Evolutionary conservation across 495 filamentous ascomycete genomes (phyloP), one percentile per base, ranked within the genome.

Genomic region (Annulohypoxylon nitens): DNA sequence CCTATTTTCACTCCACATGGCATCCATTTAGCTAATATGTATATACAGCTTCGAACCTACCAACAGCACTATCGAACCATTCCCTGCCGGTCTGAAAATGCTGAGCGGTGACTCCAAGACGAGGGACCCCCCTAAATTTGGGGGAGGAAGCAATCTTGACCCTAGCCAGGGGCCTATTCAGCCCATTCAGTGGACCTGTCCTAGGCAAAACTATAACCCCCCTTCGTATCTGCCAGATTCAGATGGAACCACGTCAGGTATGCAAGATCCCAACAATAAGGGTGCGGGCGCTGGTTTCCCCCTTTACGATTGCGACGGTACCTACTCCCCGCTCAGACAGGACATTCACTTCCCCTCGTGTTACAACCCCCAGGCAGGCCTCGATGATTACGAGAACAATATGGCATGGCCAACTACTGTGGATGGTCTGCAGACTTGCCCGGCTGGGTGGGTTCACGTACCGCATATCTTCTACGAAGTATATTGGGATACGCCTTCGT

Each of bases 31-130:
- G 20, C 45, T 64, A 51, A 45, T 62, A 23, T 41, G 81, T 76
- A n/a, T 79, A 80, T 80, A 80, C 67, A 88, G 89, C 67, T 86
- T 87, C 64, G 88, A 87, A 45, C 77, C 85, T 2, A 85, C 86
- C 43, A 84, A 87, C 62, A 87, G 91, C 69, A 82, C 88, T 41
- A 85, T 92, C 71, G 80, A 85, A 59, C 81, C 91, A 16, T 94
- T 93, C 82, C 92, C 93, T 1, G 75, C 83, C 12, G 90, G 88
- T 53, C 84, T 94, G 71, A 89, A 91, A 75, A 93, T 95, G 86
- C 54, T 95, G 33, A 88, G 88, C 64, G 93, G 93, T 61, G 81
- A 92, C 74, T 80, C 91, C 1, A 79, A 72, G 71, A 78, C 86
- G 45, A 84, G 90, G 57, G 66, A 75, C 3, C 70, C 78, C 10